Evolutionary conservation across 257 asterid genomes (phyloP), one percentile per base, ranked within the genome.

Genomic region (Ilex aquifolium): DNA sequence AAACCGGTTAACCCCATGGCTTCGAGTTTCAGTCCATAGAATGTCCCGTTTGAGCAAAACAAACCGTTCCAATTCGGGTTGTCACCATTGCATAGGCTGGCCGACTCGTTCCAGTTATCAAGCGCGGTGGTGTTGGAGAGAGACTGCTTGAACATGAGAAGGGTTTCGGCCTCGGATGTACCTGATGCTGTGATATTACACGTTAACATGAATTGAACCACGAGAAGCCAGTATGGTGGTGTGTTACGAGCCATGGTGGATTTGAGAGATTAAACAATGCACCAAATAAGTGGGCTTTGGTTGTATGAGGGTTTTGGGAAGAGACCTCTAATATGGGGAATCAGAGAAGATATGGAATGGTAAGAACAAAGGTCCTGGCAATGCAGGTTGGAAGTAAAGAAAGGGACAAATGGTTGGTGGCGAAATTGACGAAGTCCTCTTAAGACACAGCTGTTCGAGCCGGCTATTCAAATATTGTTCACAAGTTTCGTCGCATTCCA

Each of bases 61-160:
- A 85, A 57, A 13, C 91, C 94, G 0, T 62, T 71, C 94, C 91
- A 85, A 3, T 55, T n/a, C 5, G 95, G 76, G 2, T 17, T 46
- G 64, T 75, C 66, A 3, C 75, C 76, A 2, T 9, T 69, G 77
- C 96, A 88, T 30, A 74, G 32, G 1, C 30, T 59, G 2, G 44
- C 64, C 0, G 78, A 73, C 2, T 59, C 63, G 52, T 54, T 44
- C 96, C 96, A 88, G 62, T 36, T 70, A 36, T 65, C 59, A 1
- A 88, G 71, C 68, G 60, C 55, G 32, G 72, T 52, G 31, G 89
- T 46, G 27, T 83, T 83, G 9, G 69, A 11, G 16, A 85, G 77
- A 1, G 91, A 81, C 10, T 70, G 64, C 60, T 57, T 81, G 87
- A 85, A 88, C 56, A 62, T 65, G 29, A 85, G 54, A 14, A 85